Evolutionary conservation across 768 basidiomycete species (phyloP).

Genomic region (Serpula lacrymans): DNA sequence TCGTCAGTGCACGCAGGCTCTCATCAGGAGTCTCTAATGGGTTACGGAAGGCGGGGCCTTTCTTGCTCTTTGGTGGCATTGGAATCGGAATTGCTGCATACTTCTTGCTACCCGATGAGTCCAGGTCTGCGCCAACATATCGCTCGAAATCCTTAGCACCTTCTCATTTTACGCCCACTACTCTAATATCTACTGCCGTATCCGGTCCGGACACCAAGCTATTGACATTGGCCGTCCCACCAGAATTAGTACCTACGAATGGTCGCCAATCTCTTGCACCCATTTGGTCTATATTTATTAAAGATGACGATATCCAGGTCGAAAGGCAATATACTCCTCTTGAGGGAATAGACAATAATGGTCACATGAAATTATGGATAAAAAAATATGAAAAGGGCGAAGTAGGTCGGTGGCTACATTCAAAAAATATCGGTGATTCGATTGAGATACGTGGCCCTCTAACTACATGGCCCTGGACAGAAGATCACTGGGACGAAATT

Average conservation of each 20-base stretch:
- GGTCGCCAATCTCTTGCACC: constrained; percentile 23
- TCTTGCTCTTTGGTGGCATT: constrained; percentile 34
- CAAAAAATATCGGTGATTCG: constrained; percentile 59
- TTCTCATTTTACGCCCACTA: constrained; percentile 53
- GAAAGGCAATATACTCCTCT: constrained; percentile 85
- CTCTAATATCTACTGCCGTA: constrained; percentile 48
- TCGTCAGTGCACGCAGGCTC: background rate
- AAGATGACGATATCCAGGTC: constrained; percentile 86
- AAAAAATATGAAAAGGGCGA: constrained; percentile 78
- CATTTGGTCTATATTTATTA: constrained; percentile 80
- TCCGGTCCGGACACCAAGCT: constrained; percentile 61
- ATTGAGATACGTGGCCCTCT: constrained; percentile 79
- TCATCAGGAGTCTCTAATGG: background rate
- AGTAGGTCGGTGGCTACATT: constrained; percentile 80
- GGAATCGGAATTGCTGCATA: constrained; percentile 44
- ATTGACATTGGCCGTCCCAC: constrained; percentile 57
- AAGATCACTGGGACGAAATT: constrained; percentile 72
- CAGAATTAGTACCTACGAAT: constrained; percentile 31
- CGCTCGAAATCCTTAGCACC: constrained; percentile 38
- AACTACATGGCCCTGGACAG: constrained; percentile 57
- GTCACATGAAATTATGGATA: constrained; percentile 74
- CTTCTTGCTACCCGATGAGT: constrained; percentile 48
- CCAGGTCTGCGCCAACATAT: constrained; percentile 42
- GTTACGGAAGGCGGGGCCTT: constrained; percentile 5
- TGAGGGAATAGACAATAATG: constrained; percentile 62